Evolutionary conservation across 495 filamentous ascomycete species (phyloP), one percentile per base, ranked within the genome.

Genomic region (Annulohypoxylon moriforme): DNA sequence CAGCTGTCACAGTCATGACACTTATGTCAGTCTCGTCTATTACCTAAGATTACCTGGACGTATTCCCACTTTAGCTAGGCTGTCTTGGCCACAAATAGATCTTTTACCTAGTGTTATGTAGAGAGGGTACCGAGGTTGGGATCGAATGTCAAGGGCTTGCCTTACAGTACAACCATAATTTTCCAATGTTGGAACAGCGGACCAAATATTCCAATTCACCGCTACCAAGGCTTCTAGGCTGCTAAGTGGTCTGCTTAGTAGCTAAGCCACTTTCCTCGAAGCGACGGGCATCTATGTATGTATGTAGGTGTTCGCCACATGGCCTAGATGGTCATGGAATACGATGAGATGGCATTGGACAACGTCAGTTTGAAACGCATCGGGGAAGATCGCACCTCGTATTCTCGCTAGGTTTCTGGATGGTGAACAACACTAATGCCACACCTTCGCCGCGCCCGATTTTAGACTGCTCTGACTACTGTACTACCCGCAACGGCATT

Each of bases 381-480:
- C 42, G 53, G 47, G 7, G 65, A 62, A 27, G 61, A 66, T 50
- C 56, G 38, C 65, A 73, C 56, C 70, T 73, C 70, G 70, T 73
- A 73, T 73, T 73, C 60, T 72, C 16, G 33, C 36, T 40, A 14
- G 55, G 18, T 58, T 36, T 22, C 7, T 38, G 16, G 38, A 29
- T 58, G 40, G 53, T 25, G 31, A 50, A 24, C 42, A 36, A 22
- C 38, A 29, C 34, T 58, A 16, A 20, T 24, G 40, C 40, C 40
- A 44, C 40, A 44, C 40, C 40, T 58, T 55, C 50, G 50, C 50
- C 14, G 24, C 24, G 42, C 55, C 55, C 22, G 22, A 27, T 34
- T 18, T 40, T 24, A 40, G 53, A 57, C 53, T 24, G 16, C 11
- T n/a, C n/a, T 29, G 53, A 4, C 3, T 29, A n/a, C n/a, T n/a